These are phyloP conservation scores for Pichia eremophila DNA, from an alignment of 805 yeast species.

Conservation along the genomic window DNA sequence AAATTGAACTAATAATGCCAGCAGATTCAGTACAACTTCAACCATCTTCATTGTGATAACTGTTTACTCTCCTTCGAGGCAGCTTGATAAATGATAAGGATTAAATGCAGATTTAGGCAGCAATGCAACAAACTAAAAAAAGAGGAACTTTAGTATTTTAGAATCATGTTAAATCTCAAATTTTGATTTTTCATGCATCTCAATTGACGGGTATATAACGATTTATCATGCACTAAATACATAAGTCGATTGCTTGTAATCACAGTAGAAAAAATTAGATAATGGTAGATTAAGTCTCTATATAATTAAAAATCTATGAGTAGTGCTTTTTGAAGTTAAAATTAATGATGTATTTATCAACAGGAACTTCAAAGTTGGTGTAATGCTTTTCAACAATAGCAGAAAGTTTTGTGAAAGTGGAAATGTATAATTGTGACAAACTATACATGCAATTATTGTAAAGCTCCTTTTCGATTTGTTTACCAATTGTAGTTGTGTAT, in stretches of 20 bases:
- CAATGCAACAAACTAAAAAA: too few species aligned
- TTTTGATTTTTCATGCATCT: too few species aligned
- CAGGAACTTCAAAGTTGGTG: slow-evolving; percentile 24
- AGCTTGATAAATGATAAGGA: too few species aligned
- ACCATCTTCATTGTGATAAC: not conserved
- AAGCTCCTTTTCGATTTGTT: slow-evolving; percentile 43
- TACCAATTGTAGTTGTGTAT: slow-evolving; percentile 17
- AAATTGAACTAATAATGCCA: slow-evolving; percentile 14
- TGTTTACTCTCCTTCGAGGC: too few species aligned
- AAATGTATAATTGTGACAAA: slow-evolving; percentile 50
- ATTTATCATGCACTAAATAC: too few species aligned
- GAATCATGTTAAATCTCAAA: too few species aligned
- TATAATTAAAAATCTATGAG: not conserved
- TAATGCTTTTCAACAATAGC: slow-evolving; percentile 48
- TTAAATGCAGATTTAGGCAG: too few species aligned
- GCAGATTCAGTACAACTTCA: not conserved
- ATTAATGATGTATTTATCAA: slow-evolving; percentile 24
- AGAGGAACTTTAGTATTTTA: too few species aligned
- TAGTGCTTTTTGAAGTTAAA: slow-evolving; percentile 23
- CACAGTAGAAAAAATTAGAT: too few species aligned
- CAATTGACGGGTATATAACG: too few species aligned
- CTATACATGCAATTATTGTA: slow-evolving; percentile 61
- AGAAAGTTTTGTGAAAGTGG: slow-evolving; percentile 45
- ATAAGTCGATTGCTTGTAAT: too few species aligned
- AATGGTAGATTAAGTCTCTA: too few species aligned